Evolutionary conservation across 176 grass and related monocot genomes (phyloP).

Genomic region (Bolboschoenus planiculmis): DNA sequence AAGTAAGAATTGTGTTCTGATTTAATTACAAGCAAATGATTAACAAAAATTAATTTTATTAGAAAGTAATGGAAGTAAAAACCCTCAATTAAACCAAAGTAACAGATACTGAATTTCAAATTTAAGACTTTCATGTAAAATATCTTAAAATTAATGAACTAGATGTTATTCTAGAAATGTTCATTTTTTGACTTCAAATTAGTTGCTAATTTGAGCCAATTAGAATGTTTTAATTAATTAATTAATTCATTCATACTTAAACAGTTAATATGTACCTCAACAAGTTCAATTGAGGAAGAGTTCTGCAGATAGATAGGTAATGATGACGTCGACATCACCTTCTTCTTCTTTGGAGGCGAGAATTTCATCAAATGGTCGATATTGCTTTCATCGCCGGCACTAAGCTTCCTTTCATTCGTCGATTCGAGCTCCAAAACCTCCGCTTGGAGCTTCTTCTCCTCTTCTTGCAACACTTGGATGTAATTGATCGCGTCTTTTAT

Average conservation of each 20-base stretch:
- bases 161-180: not conserved
- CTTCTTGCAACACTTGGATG: slow-evolving; percentile 65
- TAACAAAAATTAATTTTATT: not conserved
- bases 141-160: too few species aligned
- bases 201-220: not conserved
- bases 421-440: slow-evolving; percentile 41
- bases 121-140: not conserved
- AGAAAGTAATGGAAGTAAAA: not conserved
- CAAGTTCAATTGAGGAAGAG: slow-evolving; percentile 39
- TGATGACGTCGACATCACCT: slow-evolving; percentile 24
- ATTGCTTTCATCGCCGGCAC: not conserved
- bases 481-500: slow-evolving; percentile 89
- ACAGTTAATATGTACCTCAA: slow-evolving; percentile 29
- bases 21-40: not conserved
- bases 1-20: not conserved
- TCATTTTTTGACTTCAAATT: not conserved
- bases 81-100: not conserved
- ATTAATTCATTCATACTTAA: not conserved
- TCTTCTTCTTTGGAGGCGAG: slow-evolving; percentile 25
- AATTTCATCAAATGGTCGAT: not conserved
- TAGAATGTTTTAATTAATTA: not conserved
- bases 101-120: not conserved
- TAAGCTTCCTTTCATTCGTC: not conserved
- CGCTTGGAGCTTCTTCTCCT: slow-evolving; percentile 42
- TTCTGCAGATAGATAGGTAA: not conserved